Evolutionary conservation across 75 land plant genomes (phyloP).

Genomic region (Picea sitchensis): DNA sequence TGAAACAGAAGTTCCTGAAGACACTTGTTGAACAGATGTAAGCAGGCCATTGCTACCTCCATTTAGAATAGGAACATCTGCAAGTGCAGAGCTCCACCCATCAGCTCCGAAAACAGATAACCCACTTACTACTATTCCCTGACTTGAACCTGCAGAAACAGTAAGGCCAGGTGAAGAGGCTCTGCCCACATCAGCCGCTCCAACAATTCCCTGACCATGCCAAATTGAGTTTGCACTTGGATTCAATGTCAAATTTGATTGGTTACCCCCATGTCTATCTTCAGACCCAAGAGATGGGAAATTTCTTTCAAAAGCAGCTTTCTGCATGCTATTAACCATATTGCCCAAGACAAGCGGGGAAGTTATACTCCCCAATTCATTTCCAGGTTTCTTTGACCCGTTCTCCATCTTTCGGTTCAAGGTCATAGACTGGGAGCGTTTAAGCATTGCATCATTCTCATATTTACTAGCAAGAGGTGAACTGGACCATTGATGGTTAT

Average conservation of each 20-base stretch:
- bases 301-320: constrained; percentile 71
- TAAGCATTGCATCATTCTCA: constrained; percentile 36
- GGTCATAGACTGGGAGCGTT: constrained; percentile 59
- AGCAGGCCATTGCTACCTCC: constrained; percentile 29
- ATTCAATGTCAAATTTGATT: constrained; percentile 1
- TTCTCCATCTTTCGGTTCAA: constrained; percentile 43
- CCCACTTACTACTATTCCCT: constrained; percentile 28
- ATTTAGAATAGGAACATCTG: constrained; percentile 57
- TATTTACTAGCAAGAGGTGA: constrained; percentile 26
- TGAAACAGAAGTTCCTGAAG: constrained; percentile 13
- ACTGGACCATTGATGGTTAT: constrained; percentile 20
- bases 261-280: constrained; percentile 32
- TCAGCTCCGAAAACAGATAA: constrained; percentile 46
- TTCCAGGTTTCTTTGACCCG: constrained; percentile 23
- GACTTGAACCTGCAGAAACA: constrained; percentile 19
- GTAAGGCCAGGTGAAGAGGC: constrained; percentile 62
- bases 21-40: constrained; percentile 20
- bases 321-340: constrained; percentile 35
- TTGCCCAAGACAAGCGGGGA: constrained; percentile 27
- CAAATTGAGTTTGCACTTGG: constrained; percentile 5
- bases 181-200: constrained; percentile 35
- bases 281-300: constrained; percentile 87
- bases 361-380: constrained; percentile 22
- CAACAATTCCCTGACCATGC: constrained; percentile 18
- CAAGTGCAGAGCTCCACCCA: constrained; percentile 84